Base-by-base conservation (phyloP, 164 flowering plant genomes). In the Santalum album region DNA sequence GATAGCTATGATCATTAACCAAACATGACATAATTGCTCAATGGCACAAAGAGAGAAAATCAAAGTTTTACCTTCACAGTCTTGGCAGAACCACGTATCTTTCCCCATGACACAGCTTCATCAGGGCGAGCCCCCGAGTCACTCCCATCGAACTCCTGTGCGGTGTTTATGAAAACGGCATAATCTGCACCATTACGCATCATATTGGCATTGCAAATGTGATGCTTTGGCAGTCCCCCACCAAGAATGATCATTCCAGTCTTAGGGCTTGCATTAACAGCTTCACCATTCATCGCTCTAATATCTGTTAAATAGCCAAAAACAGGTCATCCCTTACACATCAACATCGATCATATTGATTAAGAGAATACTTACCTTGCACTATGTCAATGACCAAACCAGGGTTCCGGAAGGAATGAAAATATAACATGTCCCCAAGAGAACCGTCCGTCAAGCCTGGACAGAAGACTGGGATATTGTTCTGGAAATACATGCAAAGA, bases 41-140 rank as follows among this genome's bases (percentile, higher is more conserved):
- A 32, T 32, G 7, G 7, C 36, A 38, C 5, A 38, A 11, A 38
- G 14, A 38, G 22, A 15, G 16, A 52, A 0, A 35, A 15, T 26
- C 32, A 46, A 32, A 53, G 47, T 26, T 45, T 35, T 66, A 91
- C 98, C 90, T 91, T 91, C 6, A 88, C 86, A 27, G 83, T 81
- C 69, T 83, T 83, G 29, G 98, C 96, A 66, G 84, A 77, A 50
- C 89, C 84, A 24, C 95, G 75, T 42, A 91, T 86, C 63, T 91
- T 91, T 0, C 98, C 98, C 96, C 98, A 91, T 11, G 98, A 91
- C 6, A 91, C 77, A 67, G 96, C 98, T 72, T 91, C 96, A 63
- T 91, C 98, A 23, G 98, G 98, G 49, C 71, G 89, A 52, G 98
- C 98, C 49, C 98, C 96, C 40, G 98, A 92, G 67, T 92, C 98